Conservation (phyloP, 345 rosid species). For the Dimocarpus longan region DNA sequence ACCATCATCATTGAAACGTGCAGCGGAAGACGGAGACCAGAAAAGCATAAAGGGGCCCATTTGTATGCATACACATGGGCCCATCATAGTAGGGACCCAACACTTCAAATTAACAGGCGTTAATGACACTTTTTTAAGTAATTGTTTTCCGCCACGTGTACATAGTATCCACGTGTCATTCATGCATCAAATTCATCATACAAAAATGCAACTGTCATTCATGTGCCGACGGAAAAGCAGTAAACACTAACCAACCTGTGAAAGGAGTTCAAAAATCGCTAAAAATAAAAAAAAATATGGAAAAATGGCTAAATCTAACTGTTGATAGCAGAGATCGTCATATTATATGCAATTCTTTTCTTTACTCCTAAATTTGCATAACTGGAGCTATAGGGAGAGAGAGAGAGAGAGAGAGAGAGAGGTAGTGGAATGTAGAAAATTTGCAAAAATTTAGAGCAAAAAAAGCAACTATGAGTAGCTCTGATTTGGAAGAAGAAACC, state of each 20-base stretch:
- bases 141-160: neutral
- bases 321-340: too few species aligned
- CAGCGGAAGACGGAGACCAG: neutral
- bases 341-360: too few species aligned
- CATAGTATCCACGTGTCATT: neutral
- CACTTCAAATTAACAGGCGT: neutral
- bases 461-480: neutral
- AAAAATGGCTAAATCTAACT: neutral
- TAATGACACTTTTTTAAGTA: neutral
- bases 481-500: neutral
- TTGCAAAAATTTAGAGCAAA: neutral
- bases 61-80: neutral
- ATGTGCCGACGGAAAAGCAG: neutral
- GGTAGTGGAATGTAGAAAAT: too few species aligned
- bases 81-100: neutral
- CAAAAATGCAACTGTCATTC: neutral
- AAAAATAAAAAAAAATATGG: neutral
- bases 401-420: too few species aligned
- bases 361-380: too few species aligned
- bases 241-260: neutral
- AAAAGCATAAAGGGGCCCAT: neutral
- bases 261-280: too few species aligned
- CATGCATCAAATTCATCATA: neutral
- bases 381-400: too few species aligned
- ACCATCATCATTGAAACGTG: neutral